These are phyloP conservation scores for Lachnellula arida DNA, from an alignment of 2,329 filamentous ascomycete species.

Conservation along the genomic window DNA sequence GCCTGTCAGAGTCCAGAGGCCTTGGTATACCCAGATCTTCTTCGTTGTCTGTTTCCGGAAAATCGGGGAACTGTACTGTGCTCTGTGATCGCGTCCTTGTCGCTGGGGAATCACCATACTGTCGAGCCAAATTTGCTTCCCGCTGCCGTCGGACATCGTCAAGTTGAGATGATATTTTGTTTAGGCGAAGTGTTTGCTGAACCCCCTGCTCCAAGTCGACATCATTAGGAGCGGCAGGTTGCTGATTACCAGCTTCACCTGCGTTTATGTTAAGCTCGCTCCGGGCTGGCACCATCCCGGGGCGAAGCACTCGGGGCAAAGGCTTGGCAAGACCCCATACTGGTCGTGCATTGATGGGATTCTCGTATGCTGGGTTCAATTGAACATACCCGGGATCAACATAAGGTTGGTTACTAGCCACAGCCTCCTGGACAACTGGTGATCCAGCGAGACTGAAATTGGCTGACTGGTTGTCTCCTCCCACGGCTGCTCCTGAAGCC, in stretches of 20 bases:
- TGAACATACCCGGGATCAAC: conserved; percentile 50
- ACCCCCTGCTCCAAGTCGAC: conserved; percentile 41
- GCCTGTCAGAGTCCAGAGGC: no score
- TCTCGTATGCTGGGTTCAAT: conserved; percentile 51
- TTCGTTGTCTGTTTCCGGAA: neutral
- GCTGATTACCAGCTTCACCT: conserved; percentile 20
- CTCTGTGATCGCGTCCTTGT: neutral
- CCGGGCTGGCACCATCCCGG: conserved; percentile 47
- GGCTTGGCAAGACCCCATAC: conserved; percentile 52
- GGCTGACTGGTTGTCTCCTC: conserved; percentile 7
- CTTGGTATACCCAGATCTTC: neutral
- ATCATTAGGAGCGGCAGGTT: conserved; percentile 31
- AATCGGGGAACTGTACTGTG: neutral
- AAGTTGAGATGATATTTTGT: conserved; percentile 19
- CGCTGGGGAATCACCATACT: neutral
- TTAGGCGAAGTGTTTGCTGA: conserved; percentile 26
- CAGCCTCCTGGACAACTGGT: conserved; percentile 17
- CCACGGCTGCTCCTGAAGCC: no score
- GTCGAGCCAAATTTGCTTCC: conserved; percentile 18
- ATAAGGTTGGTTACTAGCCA: conserved; percentile 37
- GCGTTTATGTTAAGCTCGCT: conserved; percentile 35
- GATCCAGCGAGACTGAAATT: conserved; percentile 30
- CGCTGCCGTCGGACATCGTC: conserved; percentile 19
- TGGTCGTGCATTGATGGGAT: conserved; percentile 43
- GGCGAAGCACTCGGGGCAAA: conserved; percentile 47